Percentiles rank a stretch among this genome's conserved stretches.
phyloP scores from a whole-genome alignment of 169 alveolate species.

The Plasmodium sp. region DNA sequence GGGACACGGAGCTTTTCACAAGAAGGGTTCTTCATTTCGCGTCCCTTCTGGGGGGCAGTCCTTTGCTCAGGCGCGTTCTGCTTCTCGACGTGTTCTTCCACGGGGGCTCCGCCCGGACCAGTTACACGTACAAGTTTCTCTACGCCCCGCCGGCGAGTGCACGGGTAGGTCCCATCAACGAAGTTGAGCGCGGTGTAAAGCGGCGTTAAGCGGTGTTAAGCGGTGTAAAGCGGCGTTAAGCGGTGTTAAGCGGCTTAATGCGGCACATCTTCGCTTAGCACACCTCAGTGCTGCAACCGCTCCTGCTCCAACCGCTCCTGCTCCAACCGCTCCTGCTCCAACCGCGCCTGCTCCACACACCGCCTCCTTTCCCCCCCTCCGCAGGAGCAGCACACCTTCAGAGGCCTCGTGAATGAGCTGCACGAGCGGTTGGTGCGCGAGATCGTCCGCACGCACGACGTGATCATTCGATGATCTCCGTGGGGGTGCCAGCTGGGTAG shows the following conservation, averaged over 20 bases:
- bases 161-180: neutral
- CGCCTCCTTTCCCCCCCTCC: neutral
- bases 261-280: neutral
- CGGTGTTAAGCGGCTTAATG: too few relatives aligned
- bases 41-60: neutral
- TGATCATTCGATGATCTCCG: conserved; percentile 16
- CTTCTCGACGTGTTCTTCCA: conserved; percentile 41
- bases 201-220: too few relatives aligned
- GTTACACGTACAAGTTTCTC: conserved; percentile 59
- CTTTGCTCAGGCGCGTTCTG: conserved; percentile 3
- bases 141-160: conserved; percentile 19
- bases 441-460: conserved; percentile 9
- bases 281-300: neutral
- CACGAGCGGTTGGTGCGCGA: conserved; percentile 15
- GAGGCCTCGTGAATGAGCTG: conserved; percentile 29
- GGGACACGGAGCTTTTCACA: conserved; percentile 38
- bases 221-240: too few relatives aligned
- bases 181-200: neutral
- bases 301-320: too few relatives aligned
- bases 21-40: conserved; percentile 31
- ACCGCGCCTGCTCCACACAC: neutral
- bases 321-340: neutral
- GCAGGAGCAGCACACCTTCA: conserved; percentile 51
- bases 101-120: neutral
- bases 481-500: neutral